phyloP scores from a whole-genome alignment of 257 asterid genomes.

The Eustoma russellianum region DNA sequence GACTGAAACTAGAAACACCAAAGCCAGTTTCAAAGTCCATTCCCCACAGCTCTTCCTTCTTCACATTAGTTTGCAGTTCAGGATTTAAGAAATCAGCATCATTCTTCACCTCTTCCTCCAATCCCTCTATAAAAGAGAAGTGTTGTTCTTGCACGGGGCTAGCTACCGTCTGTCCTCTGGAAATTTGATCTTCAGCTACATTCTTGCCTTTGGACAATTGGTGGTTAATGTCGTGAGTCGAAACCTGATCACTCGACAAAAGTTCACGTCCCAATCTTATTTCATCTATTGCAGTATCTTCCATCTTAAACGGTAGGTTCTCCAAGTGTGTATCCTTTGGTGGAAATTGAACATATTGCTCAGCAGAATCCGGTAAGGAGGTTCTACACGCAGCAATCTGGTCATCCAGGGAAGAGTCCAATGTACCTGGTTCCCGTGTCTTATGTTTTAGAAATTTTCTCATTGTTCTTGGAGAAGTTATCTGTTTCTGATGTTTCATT shows the following conservation, averaged over 20 bases:
- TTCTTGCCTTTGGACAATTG: slow-evolving; percentile 32
- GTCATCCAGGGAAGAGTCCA: slow-evolving; percentile 20
- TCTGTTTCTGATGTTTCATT: slow-evolving; percentile 30
- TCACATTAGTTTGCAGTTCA: slow-evolving; percentile 25
- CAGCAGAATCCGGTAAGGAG: slow-evolving; percentile 18
- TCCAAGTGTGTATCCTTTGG: slow-evolving; percentile 23
- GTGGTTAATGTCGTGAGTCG: slow-evolving; percentile 8
- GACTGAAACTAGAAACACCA: slow-evolving; percentile 29
- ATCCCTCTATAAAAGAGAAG: slow-evolving; percentile 37
- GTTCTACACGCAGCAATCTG: slow-evolving; percentile 20
- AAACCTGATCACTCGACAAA: slow-evolving; percentile 20
- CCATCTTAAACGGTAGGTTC: slow-evolving; percentile 20
- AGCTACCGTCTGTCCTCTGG: background rate
- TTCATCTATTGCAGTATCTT: slow-evolving; percentile 21
- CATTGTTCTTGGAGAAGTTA: slow-evolving; percentile 37
- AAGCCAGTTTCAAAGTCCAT: slow-evolving; percentile 25
- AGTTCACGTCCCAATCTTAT: slow-evolving; percentile 19
- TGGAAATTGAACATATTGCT: slow-evolving; percentile 16
- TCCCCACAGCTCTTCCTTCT: slow-evolving; percentile 38
- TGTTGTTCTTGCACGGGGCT: slow-evolving; percentile 17
- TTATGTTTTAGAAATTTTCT: slow-evolving; percentile 48
- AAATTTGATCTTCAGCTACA: slow-evolving; percentile 8
- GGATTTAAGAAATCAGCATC: slow-evolving; percentile 15
- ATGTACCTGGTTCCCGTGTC: slow-evolving; percentile 17
- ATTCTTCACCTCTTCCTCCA: slow-evolving; percentile 21